These are phyloP conservation scores for Hypomontagnella submonticulosa DNA, from an alignment of 495 filamentous ascomycete genomes.

Conservation along the genomic window DNA sequence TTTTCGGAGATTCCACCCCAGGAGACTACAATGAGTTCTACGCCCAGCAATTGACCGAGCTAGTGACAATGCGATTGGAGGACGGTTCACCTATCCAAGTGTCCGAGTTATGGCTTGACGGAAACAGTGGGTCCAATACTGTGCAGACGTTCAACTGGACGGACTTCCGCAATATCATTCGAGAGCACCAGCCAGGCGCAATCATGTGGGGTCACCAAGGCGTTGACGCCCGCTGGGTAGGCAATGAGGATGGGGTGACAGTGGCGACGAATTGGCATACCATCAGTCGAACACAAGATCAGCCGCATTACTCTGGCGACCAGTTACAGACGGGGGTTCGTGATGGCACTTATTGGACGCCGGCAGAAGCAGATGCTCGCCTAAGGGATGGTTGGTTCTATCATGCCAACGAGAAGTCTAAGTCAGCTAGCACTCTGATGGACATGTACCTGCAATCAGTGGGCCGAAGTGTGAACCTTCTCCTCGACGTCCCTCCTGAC, in stretches of 20 bases:
- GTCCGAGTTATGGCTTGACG: conserved; percentile 46
- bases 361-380: conserved; percentile 44
- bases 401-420: conserved; percentile 40
- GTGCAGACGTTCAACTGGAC: conserved; percentile 48
- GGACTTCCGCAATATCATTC: conserved; percentile 43
- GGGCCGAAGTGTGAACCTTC: conserved; percentile 41
- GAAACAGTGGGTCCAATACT: conserved; percentile 41
- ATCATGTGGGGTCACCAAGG: conserved; percentile 49
- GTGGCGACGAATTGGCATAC: conserved; percentile 46
- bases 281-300: conserved; percentile 44
- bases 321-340: conserved; percentile 40
- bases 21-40: conserved; percentile 54
- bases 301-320: conserved; percentile 36
- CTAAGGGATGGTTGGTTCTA: conserved; percentile 46
- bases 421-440: conserved; percentile 41
- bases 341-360: conserved; percentile 44
- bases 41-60: conserved; percentile 40
- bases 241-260: conserved; percentile 45
- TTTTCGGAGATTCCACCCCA: conserved; percentile 54
- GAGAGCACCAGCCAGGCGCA: conserved; percentile 39
- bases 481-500: conserved; percentile 47
- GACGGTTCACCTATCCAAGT: conserved; percentile 36
- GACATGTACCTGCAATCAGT: conserved; percentile 45
- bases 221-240: conserved; percentile 46
- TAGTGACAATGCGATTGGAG: conserved; percentile 33